Percentiles rank a stretch among this genome's conserved stretches.
These are phyloP conservation scores for Pseudocercospora cruenta DNA, from an alignment of 2,329 filamentous ascomycete genomes.

Conservation along the genomic window DNA sequence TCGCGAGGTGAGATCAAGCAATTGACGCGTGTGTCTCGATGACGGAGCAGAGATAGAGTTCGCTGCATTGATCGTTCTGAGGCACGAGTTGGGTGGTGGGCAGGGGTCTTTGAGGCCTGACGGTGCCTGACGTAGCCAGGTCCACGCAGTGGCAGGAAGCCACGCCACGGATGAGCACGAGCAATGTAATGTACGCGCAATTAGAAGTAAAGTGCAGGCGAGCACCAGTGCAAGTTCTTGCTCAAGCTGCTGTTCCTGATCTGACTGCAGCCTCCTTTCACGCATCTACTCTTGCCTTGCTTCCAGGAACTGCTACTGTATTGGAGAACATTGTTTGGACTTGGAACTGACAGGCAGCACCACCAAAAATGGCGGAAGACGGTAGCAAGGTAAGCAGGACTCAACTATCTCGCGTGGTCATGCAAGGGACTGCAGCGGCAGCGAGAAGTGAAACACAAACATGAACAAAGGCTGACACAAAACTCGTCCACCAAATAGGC, in stretches of 20 bases:
- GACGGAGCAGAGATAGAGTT: slow-evolving; percentile 8
- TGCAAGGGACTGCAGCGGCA: slow-evolving; percentile 18
- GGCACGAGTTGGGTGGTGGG: slow-evolving; percentile 1
- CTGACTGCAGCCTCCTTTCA: slow-evolving; percentile 6
- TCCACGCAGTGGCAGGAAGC: background rate
- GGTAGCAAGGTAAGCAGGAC: slow-evolving; percentile 2
- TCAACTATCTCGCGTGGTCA: background rate
- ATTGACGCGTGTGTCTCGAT: slow-evolving; percentile 5
- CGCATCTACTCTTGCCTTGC: background rate
- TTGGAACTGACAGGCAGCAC: background rate
- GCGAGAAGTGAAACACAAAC: slow-evolving; percentile 13
- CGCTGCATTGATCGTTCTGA: background rate
- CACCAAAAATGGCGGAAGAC: background rate
- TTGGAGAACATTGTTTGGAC: background rate
- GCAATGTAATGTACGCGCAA: background rate
- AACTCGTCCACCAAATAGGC: slow-evolving; percentile 53
- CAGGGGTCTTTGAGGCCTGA: background rate
- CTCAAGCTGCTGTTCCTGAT: background rate
- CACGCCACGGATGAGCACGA: slow-evolving; percentile 4
- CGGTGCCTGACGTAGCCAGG: background rate
- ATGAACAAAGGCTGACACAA: slow-evolving; percentile 23
- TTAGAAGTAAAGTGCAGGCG: too few species aligned
- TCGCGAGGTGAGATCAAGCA: background rate
- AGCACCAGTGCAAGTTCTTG: background rate
- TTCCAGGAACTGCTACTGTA: too few species aligned